Evolutionary conservation across 345 rosid genomes (phyloP).

Genomic region (Sonneratia caseolaris): DNA sequence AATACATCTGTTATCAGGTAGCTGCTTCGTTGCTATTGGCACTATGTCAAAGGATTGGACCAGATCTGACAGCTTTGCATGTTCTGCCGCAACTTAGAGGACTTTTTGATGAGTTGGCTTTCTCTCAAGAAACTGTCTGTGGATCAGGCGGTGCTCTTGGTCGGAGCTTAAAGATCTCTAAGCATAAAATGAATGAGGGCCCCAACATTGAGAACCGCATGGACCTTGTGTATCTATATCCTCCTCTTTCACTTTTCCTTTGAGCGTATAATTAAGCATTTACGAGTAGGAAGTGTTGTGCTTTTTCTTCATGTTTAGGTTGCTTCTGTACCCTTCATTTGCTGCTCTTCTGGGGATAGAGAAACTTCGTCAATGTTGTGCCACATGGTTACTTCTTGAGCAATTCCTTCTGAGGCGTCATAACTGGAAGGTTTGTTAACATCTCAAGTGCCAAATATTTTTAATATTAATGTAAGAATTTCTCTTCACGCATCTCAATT

Average conservation of each 20-base stretch:
- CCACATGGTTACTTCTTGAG: constrained; percentile 95
- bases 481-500: constrained; percentile 20
- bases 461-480: constrained; percentile 1
- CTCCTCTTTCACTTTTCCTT: constrained; percentile 7
- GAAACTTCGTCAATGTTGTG: constrained; percentile 82
- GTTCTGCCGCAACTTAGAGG: constrained; percentile 85
- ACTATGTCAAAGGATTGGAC: constrained; percentile 83
- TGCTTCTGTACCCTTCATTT: constrained; percentile 84
- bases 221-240: constrained; percentile 82
- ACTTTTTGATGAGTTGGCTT: constrained; percentile 90
- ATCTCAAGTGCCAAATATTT: constrained; percentile 2
- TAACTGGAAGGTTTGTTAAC: constrained; percentile 76
- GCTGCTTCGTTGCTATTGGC: constrained; percentile 63
- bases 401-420: constrained; percentile 73
- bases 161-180: constrained; percentile 34
- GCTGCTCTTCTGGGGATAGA: constrained; percentile 91
- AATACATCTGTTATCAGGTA: constrained; percentile 38
- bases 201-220: constrained; percentile 65
- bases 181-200: constrained; percentile 37
- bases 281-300: background rate
- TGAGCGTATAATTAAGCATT: background rate
- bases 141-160: constrained; percentile 41
- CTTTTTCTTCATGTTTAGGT: constrained; percentile 30
- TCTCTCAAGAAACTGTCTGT: constrained; percentile 53
- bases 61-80: constrained; percentile 75